Percentiles rank a stretch among this genome's conserved stretches.
phyloP scores from a whole-genome alignment of 2,329 filamentous ascomycete genomes.

The Aspergillus sp. region DNA sequence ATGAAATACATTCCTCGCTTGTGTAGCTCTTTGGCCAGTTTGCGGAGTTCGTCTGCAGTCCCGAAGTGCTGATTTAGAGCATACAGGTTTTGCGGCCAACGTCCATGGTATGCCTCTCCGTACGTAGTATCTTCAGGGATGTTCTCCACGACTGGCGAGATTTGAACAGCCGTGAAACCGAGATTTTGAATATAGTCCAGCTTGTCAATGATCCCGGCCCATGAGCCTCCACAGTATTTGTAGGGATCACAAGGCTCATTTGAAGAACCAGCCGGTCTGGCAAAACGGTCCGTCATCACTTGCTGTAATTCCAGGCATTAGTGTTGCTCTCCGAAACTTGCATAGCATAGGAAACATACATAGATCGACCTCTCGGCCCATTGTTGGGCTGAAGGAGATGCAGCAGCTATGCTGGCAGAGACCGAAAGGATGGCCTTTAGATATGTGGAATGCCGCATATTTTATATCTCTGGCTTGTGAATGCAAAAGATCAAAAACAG shows the following conservation, averaged over 20 bases:
- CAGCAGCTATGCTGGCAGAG: background rate
- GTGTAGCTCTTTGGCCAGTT: constrained; percentile 44
- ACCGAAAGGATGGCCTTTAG: background rate
- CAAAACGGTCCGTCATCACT: constrained; percentile 58
- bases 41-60: constrained; percentile 43
- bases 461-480: background rate
- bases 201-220: constrained; percentile 55
- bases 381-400: constrained; percentile 16
- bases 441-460: background rate
- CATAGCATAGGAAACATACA: constrained; percentile 5
- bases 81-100: constrained; percentile 49
- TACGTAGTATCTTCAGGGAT: constrained; percentile 33
- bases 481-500: background rate
- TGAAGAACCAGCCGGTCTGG: constrained; percentile 45
- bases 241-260: constrained; percentile 12
- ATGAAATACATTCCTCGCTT: constrained; percentile 49
- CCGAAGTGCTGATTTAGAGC: constrained; percentile 49
- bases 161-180: constrained; percentile 43
- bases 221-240: constrained; percentile 62
- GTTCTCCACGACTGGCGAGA: constrained; percentile 40
- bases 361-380: constrained; percentile 60
- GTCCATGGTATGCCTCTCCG: constrained; percentile 48
- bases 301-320: constrained; percentile 32
- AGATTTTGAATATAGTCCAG: constrained; percentile 50
- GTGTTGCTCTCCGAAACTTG: background rate